Evolutionary conservation across 2,329 filamentous ascomycete genomes (phyloP), one percentile per base, ranked within the genome.

Genomic region (Chrysosporium queenslandicum): DNA sequence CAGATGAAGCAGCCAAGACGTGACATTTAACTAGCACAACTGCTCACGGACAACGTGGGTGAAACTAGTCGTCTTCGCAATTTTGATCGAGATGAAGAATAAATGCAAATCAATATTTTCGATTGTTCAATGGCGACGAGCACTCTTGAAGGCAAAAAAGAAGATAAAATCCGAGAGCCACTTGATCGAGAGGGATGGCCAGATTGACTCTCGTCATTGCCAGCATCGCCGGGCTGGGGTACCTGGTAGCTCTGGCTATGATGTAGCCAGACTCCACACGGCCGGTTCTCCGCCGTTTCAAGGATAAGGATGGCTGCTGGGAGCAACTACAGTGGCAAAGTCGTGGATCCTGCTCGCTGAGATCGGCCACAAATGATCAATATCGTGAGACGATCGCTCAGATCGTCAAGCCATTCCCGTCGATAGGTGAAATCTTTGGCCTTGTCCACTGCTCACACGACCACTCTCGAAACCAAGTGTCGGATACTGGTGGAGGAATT

Each of bases 191-290:
- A 21, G 36, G 16, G n/a, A 40, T 5, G 18, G 8, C 21, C 20
- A n/a, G 32, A 34, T 42, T 27, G 12, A 18, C 21, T 18, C 39
- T 42, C 4, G 16, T 23, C 11, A 21, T 21, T 9, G n/a, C 6
- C 37, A n/a, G 11, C 18, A 21, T 20, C 18, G 16, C 34, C 5
- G 9, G 37, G 18, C 18, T n/a, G 7, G n/a, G 37, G 39, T 29
- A 43, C 40, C 34, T 18, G 34, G 34, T 18, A 16, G 21, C 29
- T n/a, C n/a, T 21, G 29, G 6, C 23, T 21, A 46, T 46, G 43
- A 46, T 46, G 43, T 46, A 27, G 43, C 11, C 20, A 11, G 29
- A 34, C 43, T 46, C 43, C 43, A 46, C 43, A 18, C 9, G n/a
- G 9, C 34, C 9, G 14, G 4, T 18, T 11, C 5, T 41, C 3